Evolutionary conservation across 192 early-diverging fungal species (phyloP), one percentile per base, ranked within the genome.

Genomic region (Coemansia sp.): DNA sequence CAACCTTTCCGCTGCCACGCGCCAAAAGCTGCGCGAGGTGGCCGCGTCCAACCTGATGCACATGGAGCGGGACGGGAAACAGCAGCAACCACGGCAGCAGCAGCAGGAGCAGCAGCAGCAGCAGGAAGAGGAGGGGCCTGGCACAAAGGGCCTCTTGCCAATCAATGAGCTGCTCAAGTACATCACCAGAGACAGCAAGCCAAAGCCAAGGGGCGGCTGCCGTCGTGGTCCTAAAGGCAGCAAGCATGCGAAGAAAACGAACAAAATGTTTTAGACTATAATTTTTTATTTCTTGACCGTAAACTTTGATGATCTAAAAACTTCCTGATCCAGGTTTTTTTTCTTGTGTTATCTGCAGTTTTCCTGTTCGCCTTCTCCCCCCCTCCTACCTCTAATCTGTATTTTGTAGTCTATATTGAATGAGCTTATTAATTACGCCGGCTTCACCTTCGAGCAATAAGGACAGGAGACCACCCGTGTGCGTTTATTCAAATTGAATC

Each of bases 121-220:
- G 75, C 60, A 21, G 66, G n/a, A n/a, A n/a, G n/a, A n/a, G n/a
- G n/a, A n/a, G n/a, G n/a, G n/a, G n/a, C n/a, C 77, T 9, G 81
- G 73, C 36, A 66, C 84, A 41, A 93, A 86, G 73, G 93, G 92
- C 39, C 84, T 87, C 60, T 66, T 93, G 65, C 87, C 92, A 0
- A 87, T 95, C 68, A 90, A 95, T 21, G 88, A 95, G 46, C 78
- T 95, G 48, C 58, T 95, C 61, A 84, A 90, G 61, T 95, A 85
- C 49, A 90, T 92, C 46, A 88, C 85, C 39, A 75, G 70, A 5
- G 44, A n/a, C 36, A 45, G 64, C 35, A 68, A 62, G 60, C 70
- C 73, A 33, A 75, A 66, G 49, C 78, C 78, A 41, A 81, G 70
- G 21, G 69, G 73, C 26, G 73, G 70, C 12, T 66, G 66, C 24